Evolutionary conservation across 176 grass and related monocot species (phyloP), one percentile per base, ranked within the genome.

Genomic region (Zea luxurians): DNA sequence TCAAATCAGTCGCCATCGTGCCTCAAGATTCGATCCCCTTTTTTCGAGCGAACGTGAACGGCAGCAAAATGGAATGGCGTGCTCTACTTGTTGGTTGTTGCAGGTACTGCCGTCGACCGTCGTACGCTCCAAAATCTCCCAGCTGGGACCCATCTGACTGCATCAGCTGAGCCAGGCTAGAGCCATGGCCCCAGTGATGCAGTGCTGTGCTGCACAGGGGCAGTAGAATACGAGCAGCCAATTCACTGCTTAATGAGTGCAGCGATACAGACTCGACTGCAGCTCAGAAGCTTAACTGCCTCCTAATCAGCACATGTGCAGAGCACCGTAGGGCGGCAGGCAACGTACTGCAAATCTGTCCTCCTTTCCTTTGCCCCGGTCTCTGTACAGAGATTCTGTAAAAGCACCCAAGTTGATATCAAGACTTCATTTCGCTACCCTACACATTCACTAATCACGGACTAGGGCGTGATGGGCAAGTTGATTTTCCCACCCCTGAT

Each of bases 261-360:
- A 53, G 27, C 27, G 27, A 53, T 17, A 17, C 50, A 53, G 27
- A 27, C 27, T 27, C 0, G 50, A 53, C 17, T 52, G 49, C 4
- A 53, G 7, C 0, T 53, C 15, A 53, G 68, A 35, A 70, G 27
- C 60, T 55, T 64, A 64, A 46, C 45, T 42, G 40, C 13, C 52
- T 52, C 69, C 52, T 42, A 44, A 79, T 54, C 76, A 61, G 70
- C 76, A 10, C 80, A 88, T 88, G 75, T 83, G 86, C 75, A 34
- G n/a, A n/a, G n/a, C n/a, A n/a, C n/a, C n/a, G n/a, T n/a, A n/a
- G 37, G 50, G 53, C 81, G 75, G 80, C 82, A 40, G 38, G 37
- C 13, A 66, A 80, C 68, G 86, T 53, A 61, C 45, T 11, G 41
- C 75, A 76, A 80, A 83, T 71, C n/a, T 45, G 12, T 17, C n/a